phyloP scores from a whole-genome alignment of 2,329 filamentous ascomycete species.

The Hortaea werneckii region DNA sequence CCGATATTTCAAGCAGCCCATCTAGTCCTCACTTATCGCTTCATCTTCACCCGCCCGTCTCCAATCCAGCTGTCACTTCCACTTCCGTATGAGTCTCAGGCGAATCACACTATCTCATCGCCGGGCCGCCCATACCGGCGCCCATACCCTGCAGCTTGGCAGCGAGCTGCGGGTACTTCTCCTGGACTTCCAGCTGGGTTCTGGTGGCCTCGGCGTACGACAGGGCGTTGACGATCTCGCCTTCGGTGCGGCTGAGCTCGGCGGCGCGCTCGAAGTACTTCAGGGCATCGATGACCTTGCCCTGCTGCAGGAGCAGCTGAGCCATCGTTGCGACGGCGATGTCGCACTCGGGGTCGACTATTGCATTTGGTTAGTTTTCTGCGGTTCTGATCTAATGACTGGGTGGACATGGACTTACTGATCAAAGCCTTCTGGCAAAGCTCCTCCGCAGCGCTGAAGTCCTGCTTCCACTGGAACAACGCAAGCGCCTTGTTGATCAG shows the following conservation, averaged over 20 bases:
- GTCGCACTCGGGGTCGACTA: conserved; percentile 96
- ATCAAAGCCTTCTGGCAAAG: conserved; percentile 95
- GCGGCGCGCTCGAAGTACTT: conserved; percentile 96
- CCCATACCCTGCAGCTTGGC: conserved; percentile 38
- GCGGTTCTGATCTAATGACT: not conserved
- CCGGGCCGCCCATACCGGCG: conserved; percentile 20
- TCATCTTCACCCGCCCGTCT: no score
- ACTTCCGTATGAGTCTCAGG: no score
- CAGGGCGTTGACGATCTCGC: conserved; percentile 89
- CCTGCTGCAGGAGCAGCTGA: conserved; percentile 91
- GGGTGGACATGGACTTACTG: conserved; percentile 50
- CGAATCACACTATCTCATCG: no score
- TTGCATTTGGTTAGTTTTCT: conserved; percentile 24
- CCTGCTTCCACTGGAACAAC: conserved; percentile 96
- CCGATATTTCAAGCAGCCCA: no score
- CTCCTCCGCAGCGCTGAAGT: conserved; percentile 89
- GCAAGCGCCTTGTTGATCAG: conserved; percentile 98
- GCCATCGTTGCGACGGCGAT: conserved; percentile 99
- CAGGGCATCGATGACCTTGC: conserved; percentile 88
- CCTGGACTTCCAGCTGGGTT: conserved; percentile 72
- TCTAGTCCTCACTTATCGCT: no score
- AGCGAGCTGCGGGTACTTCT: conserved; percentile 44
- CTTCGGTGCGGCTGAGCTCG: conserved; percentile 86
- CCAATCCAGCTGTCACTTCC: no score
- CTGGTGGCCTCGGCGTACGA: conserved; percentile 95